Base-by-base conservation (phyloP, 106 monocot species). In the Agapanthus africanus region DNA sequence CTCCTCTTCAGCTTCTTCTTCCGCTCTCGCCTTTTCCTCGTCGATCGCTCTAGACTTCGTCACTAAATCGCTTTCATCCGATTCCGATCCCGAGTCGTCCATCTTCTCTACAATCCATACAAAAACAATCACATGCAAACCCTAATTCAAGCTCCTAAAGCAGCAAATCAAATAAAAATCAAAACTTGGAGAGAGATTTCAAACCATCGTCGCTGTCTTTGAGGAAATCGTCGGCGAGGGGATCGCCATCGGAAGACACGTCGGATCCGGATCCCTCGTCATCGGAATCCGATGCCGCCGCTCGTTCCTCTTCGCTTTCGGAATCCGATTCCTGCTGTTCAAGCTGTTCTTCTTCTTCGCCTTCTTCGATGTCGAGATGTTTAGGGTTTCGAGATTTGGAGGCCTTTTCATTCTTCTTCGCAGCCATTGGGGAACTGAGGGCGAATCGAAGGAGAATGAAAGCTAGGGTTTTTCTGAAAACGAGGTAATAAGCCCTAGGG, bases 141-240 rank as follows among this genome's bases (percentile, higher is more conserved):
- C 42, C 1, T 8, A 40, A 13, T 15, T 40, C 19, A 66, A 35
- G 9, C 65, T 23, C 8, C n/a, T 35, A 57, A 62, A 64, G 9
- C 14, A 42, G 30, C n/a, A 1, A 28, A 27, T n/a, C 6, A 57
- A 40, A 23, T 11, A n/a, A n/a, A n/a, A 0, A 68, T 22, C 35
- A 41, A 38, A 19, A 71, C 33, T 13, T 7, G 19, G 51, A 26
- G 25, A 49, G 3, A 30, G 30, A 49, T 46, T 16, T 23, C 30
- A 31, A 16, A 79, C 80, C 85, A n/a, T 83, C 73, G 27, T 78
- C 89, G 63, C 79, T 75, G 28, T 73, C 86, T 2, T 75, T 70
- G 60, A 90, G 89, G 79, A 90, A 89, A 56, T 92, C 87, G 59
- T 99, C 92, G 6, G 78, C 62, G 46, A 92, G 59, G 4, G 88